phyloP scores from a whole-genome alignment of 306 rosid species.

The Cercis canadensis region DNA sequence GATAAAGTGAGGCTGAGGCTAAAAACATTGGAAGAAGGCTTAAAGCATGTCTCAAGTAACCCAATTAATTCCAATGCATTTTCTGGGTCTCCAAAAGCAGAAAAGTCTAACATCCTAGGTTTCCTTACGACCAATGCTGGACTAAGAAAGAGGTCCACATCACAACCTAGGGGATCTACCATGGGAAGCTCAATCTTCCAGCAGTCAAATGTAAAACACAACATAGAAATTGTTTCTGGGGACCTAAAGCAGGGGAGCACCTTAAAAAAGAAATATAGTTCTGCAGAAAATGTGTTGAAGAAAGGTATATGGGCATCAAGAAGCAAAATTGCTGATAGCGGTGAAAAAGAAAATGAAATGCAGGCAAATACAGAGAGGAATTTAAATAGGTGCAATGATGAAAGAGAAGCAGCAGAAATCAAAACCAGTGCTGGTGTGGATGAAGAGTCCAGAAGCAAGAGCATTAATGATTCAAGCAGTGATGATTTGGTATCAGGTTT shows the following conservation, averaged over 20 bases:
- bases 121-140: conserved; percentile 68
- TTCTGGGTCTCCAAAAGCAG: conserved; percentile 56
- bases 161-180: conserved; percentile 69
- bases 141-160: conserved; percentile 73
- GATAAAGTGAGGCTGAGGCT: conserved; percentile 88
- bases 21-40: conserved; percentile 85
- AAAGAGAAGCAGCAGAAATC: conserved; percentile 38
- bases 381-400: conserved; percentile 25
- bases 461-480: conserved; percentile 34
- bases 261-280: conserved; percentile 46
- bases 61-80: conserved; percentile 46
- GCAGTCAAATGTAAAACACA: conserved; percentile 47
- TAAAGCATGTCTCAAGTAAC: conserved; percentile 58
- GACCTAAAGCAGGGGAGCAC: conserved; percentile 46
- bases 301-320: conserved; percentile 80
- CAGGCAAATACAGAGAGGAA: conserved; percentile 36
- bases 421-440: conserved; percentile 37
- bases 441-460: conserved; percentile 44
- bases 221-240: conserved; percentile 44
- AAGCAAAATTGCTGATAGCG: conserved; percentile 66
- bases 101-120: conserved; percentile 69
- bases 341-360: conserved; percentile 69
- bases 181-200: conserved; percentile 55
- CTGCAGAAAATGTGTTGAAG: conserved; percentile 60
- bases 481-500: conserved; percentile 85